Evolutionary conservation across 2,329 filamentous ascomycete genomes (phyloP).

Genomic region (Aspergillus glaucus): DNA sequence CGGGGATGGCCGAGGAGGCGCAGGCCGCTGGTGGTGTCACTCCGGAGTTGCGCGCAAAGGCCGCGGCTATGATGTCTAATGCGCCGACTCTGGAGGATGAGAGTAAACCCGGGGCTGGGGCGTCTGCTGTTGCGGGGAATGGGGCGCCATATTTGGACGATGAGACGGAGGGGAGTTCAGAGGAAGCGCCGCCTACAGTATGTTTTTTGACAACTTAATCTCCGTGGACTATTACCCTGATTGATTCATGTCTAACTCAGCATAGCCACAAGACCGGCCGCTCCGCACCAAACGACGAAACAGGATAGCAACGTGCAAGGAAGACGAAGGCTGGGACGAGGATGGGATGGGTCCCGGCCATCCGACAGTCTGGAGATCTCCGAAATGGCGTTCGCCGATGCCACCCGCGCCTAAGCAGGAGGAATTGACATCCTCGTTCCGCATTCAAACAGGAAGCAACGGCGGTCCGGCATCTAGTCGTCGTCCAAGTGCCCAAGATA

Average conservation of each 20-base stretch:
- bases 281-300: slow-evolving; percentile 39
- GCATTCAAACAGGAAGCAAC: slow-evolving; percentile 25
- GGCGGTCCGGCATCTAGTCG: slow-evolving; percentile 3
- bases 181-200: slow-evolving; percentile 40
- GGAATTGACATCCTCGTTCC: slow-evolving; percentile 33
- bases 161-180: slow-evolving; percentile 40
- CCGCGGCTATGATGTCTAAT: slow-evolving; percentile 27
- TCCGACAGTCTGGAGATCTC: neutral
- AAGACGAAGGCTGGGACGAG: slow-evolving; percentile 15
- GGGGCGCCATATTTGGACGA: slow-evolving; percentile 31
- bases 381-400: neutral
- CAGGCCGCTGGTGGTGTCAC: slow-evolving; percentile 20
- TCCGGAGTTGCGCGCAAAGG: slow-evolving; percentile 33
- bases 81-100: slow-evolving; percentile 18
- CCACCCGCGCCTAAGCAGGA: slow-evolving; percentile 32
- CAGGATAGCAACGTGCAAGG: slow-evolving; percentile 25
- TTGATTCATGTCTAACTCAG: neutral
- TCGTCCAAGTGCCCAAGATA: neutral
- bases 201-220: slow-evolving; percentile 7
- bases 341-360: slow-evolving; percentile 4
- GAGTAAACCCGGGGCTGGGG: slow-evolving; percentile 5
- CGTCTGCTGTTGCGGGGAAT: slow-evolving; percentile 9
- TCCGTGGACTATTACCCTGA: neutral
- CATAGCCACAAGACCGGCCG: slow-evolving; percentile 42
- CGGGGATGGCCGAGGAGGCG: slow-evolving; percentile 37